A percentile compares a stretch with the other conserved stretches of the same genome.
Evolutionary conservation across 2,329 filamentous ascomycete genomes (phyloP).

Genomic region (Xylariaceae sp.): DNA sequence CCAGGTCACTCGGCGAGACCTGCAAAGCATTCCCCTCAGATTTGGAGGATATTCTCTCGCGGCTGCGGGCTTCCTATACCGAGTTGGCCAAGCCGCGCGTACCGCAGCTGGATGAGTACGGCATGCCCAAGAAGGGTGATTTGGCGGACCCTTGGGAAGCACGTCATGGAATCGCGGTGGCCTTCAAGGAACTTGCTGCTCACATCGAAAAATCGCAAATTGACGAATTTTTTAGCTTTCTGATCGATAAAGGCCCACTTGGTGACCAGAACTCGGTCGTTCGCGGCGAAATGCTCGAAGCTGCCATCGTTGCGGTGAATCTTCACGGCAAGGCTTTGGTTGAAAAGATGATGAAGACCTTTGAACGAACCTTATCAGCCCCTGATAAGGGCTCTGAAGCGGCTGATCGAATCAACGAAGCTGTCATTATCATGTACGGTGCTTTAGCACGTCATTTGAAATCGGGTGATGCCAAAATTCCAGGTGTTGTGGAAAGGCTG

Average conservation of each 20-base stretch:
- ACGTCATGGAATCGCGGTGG: conserved; percentile 82
- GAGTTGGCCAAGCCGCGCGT: conserved; percentile 79
- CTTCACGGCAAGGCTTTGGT: conserved; percentile 78
- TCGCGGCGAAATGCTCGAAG: conserved; percentile 86
- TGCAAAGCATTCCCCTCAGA: conserved; percentile 58
- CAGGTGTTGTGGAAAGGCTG: conserved; percentile 81
- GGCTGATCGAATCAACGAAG: conserved; percentile 90
- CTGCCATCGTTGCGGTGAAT: conserved; percentile 77
- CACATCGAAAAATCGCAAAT: conserved; percentile 68
- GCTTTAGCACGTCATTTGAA: conserved; percentile 86
- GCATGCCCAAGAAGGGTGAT: conserved; percentile 89
- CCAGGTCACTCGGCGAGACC: conserved; percentile 75
- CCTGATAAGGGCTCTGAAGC: conserved; percentile 78
- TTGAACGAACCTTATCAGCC: conserved; percentile 82
- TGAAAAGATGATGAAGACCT: conserved; percentile 86
- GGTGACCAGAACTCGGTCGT: conserved; percentile 77
- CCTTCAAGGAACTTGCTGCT: conserved; percentile 77
- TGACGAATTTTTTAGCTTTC: conserved; percentile 76
- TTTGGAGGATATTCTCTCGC: conserved; percentile 60
- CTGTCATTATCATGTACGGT: conserved; percentile 95
- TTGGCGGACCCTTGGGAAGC: conserved; percentile 87
- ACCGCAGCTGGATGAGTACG: conserved; percentile 85
- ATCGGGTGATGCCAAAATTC: conserved; percentile 80
- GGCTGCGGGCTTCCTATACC: conserved; percentile 68
- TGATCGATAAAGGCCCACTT: conserved; percentile 84